A percentile compares a stretch with the other conserved stretches of the same genome.
phyloP scores from a whole-genome alignment of 495 filamentous ascomycete species.

The Neurospora pannonica region DNA sequence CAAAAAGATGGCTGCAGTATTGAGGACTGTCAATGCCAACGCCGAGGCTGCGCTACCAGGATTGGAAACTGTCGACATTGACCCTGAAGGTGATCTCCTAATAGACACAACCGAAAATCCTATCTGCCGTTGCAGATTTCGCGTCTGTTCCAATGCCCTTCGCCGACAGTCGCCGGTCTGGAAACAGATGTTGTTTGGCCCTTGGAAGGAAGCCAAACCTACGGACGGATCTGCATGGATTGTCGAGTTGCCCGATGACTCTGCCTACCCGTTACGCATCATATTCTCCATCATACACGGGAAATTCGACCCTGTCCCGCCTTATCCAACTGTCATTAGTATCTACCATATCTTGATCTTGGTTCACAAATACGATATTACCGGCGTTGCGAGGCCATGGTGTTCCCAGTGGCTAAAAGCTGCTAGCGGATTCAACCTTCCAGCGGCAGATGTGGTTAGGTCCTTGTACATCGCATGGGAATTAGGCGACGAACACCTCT shows the following conservation, averaged over 20 bases:
- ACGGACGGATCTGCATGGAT: constrained; percentile 10
- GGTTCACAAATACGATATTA: constrained; percentile 20
- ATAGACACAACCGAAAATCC: background rate
- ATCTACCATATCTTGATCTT: constrained; percentile 16
- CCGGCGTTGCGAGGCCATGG: constrained; percentile 14
- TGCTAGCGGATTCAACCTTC: background rate
- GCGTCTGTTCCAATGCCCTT: constrained; percentile 14
- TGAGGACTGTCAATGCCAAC: no score
- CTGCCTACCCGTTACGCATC: background rate
- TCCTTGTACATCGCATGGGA: background rate
- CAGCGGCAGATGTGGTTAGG: background rate
- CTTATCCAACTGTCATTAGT: background rate
- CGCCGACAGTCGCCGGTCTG: constrained; percentile 17
- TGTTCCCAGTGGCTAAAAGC: constrained; percentile 8
- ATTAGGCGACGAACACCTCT: background rate
- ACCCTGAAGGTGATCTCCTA: constrained; percentile 1
- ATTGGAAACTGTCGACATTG: background rate
- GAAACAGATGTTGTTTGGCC: constrained; percentile 19
- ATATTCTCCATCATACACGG: constrained; percentile 19
- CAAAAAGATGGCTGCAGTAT: no score
- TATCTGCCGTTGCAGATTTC: background rate
- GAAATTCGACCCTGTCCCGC: constrained; percentile 8
- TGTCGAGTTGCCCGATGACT: constrained; percentile 19
- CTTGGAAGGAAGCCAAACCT: constrained; percentile 17
- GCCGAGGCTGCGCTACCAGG: no score